Conservation (phyloP, 495 filamentous ascomycete genomes). For the Mytilinidion resinicola region DNA sequence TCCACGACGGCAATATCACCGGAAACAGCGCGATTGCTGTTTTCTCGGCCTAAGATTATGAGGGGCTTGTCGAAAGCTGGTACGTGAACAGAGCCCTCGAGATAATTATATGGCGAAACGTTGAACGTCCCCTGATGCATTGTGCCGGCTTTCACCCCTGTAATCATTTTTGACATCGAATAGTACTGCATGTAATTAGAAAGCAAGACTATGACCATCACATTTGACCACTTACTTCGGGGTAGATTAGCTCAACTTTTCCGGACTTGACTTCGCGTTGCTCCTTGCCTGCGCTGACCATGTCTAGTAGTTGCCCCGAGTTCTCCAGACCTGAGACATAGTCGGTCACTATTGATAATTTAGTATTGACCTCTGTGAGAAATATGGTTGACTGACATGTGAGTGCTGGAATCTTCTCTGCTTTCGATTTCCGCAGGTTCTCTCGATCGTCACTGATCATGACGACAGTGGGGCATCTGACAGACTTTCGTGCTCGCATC, state of each 20-base stretch:
- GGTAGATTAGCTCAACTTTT: slow-evolving; percentile 67
- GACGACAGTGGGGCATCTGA: slow-evolving; percentile 66
- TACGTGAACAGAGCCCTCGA: slow-evolving; percentile 86
- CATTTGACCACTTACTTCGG: slow-evolving; percentile 33
- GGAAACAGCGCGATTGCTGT: slow-evolving; percentile 87
- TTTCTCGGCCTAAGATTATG: slow-evolving; percentile 85
- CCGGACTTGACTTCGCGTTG: slow-evolving; percentile 55
- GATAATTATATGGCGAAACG: slow-evolving; percentile 94
- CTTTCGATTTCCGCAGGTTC: slow-evolving; percentile 75
- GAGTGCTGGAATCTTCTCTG: slow-evolving; percentile 54
- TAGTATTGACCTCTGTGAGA: background rate
- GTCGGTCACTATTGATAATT: slow-evolving; percentile 47
- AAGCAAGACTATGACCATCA: background rate
- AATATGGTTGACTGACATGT: slow-evolving; percentile 18
- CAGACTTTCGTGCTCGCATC: slow-evolving; percentile 47
- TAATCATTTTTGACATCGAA: slow-evolving; percentile 89
- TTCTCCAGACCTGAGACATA: slow-evolving; percentile 83
- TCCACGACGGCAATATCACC: slow-evolving; percentile 91
- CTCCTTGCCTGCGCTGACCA: slow-evolving; percentile 77
- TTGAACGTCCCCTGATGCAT: slow-evolving; percentile 93
- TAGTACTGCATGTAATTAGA: slow-evolving; percentile 55
- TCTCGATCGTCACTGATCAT: slow-evolving; percentile 91
- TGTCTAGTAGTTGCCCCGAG: slow-evolving; percentile 79
- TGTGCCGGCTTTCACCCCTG: slow-evolving; percentile 74
- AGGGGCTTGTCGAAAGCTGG: slow-evolving; percentile 83